Evolutionary conservation across 2,329 filamentous ascomycete genomes (phyloP).

Genomic region (Colletotrichum sp.): DNA sequence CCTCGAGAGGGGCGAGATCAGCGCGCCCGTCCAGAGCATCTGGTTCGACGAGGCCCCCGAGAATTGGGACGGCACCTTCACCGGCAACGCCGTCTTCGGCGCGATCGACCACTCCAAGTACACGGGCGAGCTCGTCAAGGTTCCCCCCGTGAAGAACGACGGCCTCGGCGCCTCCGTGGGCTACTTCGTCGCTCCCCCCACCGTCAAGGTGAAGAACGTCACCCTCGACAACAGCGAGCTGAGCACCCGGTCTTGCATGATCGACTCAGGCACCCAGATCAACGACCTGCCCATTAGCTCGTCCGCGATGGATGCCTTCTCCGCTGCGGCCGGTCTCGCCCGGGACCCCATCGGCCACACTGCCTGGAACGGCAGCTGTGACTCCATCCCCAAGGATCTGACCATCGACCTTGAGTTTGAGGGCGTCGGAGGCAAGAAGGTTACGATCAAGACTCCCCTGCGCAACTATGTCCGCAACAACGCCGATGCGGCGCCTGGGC

Average conservation of each 20-base stretch:
- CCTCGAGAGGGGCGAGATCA: conserved; percentile 3
- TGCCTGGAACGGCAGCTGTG: conserved; percentile 1
- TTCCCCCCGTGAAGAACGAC: background rate
- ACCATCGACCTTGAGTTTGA: conserved; percentile 12
- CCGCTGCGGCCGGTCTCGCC: background rate
- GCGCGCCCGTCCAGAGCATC: conserved; percentile 13
- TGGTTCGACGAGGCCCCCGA: conserved; percentile 13
- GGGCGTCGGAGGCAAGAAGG: background rate
- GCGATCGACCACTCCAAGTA: conserved; percentile 8
- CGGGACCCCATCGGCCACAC: background rate
- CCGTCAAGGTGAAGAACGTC: conserved; percentile 3
- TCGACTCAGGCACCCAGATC: conserved; percentile 6
- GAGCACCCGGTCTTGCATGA: background rate
- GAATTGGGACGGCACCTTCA: conserved; percentile 8
- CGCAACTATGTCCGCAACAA: conserved; percentile 17
- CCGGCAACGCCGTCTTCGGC: conserved; percentile 9
- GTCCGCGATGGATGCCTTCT: background rate
- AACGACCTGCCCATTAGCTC: background rate
- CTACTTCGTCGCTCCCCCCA: conserved; percentile 3
- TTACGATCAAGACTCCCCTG: conserved; percentile 8
- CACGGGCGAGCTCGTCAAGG: background rate
- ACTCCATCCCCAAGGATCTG: background rate
- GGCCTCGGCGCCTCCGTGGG: background rate
- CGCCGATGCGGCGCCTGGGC: background rate
- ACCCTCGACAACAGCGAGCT: background rate